Base-by-base conservation (phyloP, 495 filamentous ascomycete species). In the Penicillium waksmanii region DNA sequence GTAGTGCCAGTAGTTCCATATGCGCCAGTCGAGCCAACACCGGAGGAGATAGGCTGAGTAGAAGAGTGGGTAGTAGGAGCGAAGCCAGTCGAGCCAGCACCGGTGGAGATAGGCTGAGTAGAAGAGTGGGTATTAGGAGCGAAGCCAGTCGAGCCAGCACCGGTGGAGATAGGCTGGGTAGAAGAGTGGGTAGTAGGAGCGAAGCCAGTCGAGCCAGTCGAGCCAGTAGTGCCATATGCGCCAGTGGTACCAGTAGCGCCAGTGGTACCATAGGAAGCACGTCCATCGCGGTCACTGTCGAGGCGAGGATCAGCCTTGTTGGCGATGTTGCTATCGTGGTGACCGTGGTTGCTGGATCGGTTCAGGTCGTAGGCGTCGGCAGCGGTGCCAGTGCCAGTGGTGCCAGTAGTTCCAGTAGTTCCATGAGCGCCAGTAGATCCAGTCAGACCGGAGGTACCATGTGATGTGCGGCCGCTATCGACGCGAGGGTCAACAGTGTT, bases 291-390 rank as follows among this genome's bases (percentile, higher is more conserved):
- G 50, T 66, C 64, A 9, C 61, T 64, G 51, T 66, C 64, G 8
- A 66, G 31, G n/a, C 60, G 63, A 27, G 66, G 63, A 33, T 69
- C 66, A 8, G 61, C 58, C 12, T 54, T 33, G 46, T 63, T 66
- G 54, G 66, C 63, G 9, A 66, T 43, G n/a, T 66, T 66, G 64
- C 55, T 64, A 17, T 58, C 55, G 15, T 66, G 64, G 17, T 57
- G 57, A 19, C 64, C 64, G n/a, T 66, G 42, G 57, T 64, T 64
- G 33, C 51, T 51, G n/a, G 61, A 64, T n/a, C 52, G 8, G 25
- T 9, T 51, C 5, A 51, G 55, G n/a, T 64, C 61, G n/a, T 63
- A 53, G 53, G 57, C n/a, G 9, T 18, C 42, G 6, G n/a, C 17
- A 49, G 38, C 61, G 19, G 2, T 48, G 31, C 21, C 21, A 21